Evolutionary conservation across 768 basidiomycete genomes (phyloP), one percentile per base, ranked within the genome.

Genomic region (Ephemerocybe angulata): DNA sequence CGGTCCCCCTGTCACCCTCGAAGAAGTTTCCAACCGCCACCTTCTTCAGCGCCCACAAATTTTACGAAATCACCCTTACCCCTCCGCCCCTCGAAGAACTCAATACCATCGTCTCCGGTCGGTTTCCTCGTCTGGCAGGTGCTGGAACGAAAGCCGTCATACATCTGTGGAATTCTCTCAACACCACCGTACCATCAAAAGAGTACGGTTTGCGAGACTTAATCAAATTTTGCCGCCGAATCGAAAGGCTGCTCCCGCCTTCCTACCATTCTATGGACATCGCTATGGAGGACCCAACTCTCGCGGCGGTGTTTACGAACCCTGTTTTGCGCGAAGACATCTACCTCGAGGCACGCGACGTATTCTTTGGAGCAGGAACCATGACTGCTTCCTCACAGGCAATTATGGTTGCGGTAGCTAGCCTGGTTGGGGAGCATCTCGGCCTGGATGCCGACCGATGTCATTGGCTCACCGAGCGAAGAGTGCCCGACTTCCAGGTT

Each of bases 31-130:
- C 84, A 1, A 58, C 73, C 0, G 75, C 93, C 1, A 75, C 77
- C 1, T 99, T 98, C 72, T 87, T 90, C 61, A 93, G 93, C 12
- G 80, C 86, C 1, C 88, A 93, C 65, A 91, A 91, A 63, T 95
- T 92, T 63, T 72, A 79, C 46, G 90, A 95, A 56, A 74, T 95
- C 19, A 60, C 76, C 13, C 65, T 97, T 13, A 65, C 73, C 0
- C 71, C 85, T 0, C 92, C 92, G 0, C 79, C 81, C 1, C 62
- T 71, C 3, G 74, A 78, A 2, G 97, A 98, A 56, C 75, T 98
- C 31, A 73, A 74, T 22, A 72, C 72, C 25, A 95, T 98, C 60
- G 68, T 98, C 38, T 66, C 81, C 52, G 71, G 79, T 10, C 81
- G 81, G 49, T 97, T 90, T 66, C 80, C 82, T 3, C 74, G 74